phyloP scores from a whole-genome alignment of 768 basidiomycete species.

The Leccinum pellstonianum region DNA sequence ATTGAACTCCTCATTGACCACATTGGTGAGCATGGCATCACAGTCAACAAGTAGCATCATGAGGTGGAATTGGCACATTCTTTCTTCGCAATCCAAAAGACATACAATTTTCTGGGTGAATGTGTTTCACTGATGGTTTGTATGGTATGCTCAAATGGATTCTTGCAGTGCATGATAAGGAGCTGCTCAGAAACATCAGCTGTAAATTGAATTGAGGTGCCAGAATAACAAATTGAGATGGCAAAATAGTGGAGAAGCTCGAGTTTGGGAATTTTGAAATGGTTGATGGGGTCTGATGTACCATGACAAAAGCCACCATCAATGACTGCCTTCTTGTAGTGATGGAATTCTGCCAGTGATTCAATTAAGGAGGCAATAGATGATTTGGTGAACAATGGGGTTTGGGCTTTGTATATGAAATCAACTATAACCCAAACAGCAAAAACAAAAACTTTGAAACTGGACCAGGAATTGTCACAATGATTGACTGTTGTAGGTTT shows the following conservation, averaged over 20 bases:
- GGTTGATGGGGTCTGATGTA: background rate
- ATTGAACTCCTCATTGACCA: too few species aligned
- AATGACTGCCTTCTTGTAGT: slow-evolving; percentile 18
- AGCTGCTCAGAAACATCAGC: slow-evolving; percentile 21
- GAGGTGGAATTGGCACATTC: slow-evolving; percentile 5
- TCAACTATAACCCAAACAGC: slow-evolving; percentile 19
- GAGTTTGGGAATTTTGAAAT: slow-evolving; percentile 29
- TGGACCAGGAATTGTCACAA: slow-evolving; percentile 15
- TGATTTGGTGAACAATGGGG: slow-evolving; percentile 4
- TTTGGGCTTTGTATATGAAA: slow-evolving; percentile 28
- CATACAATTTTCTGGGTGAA: slow-evolving; percentile 24
- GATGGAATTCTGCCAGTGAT: slow-evolving; percentile 10
- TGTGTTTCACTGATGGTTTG: slow-evolving; percentile 22
- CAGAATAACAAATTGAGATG: slow-evolving; percentile 13
- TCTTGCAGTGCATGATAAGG: slow-evolving; percentile 21
- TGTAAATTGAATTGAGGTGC: slow-evolving; percentile 27
- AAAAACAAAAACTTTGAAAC: background rate
- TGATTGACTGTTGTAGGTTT: slow-evolving; percentile 36
- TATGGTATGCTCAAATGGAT: slow-evolving; percentile 20
- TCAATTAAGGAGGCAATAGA: slow-evolving; percentile 10
- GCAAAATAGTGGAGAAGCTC: slow-evolving; percentile 15
- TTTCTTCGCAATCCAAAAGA: slow-evolving; percentile 10
- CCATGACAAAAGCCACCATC: slow-evolving; percentile 2
- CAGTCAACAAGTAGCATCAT: too few species aligned
- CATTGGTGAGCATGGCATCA: too few species aligned